Evolutionary conservation across 148 eudicot species (phyloP), one percentile per base, ranked within the genome.

Genomic region (Silene uniflora): DNA sequence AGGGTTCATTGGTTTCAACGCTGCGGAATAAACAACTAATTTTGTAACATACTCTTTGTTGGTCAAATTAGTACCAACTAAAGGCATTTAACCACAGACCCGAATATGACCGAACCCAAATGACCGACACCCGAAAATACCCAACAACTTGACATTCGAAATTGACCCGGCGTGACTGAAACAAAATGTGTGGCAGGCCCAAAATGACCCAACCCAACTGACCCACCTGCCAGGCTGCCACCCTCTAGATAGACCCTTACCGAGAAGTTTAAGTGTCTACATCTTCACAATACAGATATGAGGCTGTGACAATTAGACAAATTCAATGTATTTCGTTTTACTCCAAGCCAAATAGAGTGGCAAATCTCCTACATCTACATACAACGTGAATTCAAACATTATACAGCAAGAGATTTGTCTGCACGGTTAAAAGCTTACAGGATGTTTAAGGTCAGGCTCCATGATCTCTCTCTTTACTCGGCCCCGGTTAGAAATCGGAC

Each of bases 401-500:
- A 35, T 7, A 47, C 1, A 69, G 21, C 46, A 69, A 78, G 7
- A 78, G 24, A n/a, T n/a, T 24, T 8, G 18, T 19, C 17, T 35
- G 58, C 19, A 65, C 11, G 65, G 62, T 32, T 54, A 61, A 62
- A 21, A 74, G 81, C 81, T 73, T 87, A 87, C 93, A 79, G 71
- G 39, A 68, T 77, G 86, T 81, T 86, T 89, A 69, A 60, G 81
- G 80, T 85, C 87, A 66, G 87, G 74, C 52, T 89, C 97, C 81
- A 84, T 74, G 75, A 81, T 73, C 76, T 94, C 96, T 66, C 82
- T 86, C 79, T 89, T 92, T 86, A 89, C 96, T 84, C 96, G 84
- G 80, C 86, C 78, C 39, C 80, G 76, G 22, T 59, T 55, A 10
- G 88, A 76, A 19, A 86, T 68, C 24, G 88, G 91, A 73, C 87